Conservation (phyloP, 2,329 filamentous ascomycete genomes). For the Phaeosphaeriaceae sp. region DNA sequence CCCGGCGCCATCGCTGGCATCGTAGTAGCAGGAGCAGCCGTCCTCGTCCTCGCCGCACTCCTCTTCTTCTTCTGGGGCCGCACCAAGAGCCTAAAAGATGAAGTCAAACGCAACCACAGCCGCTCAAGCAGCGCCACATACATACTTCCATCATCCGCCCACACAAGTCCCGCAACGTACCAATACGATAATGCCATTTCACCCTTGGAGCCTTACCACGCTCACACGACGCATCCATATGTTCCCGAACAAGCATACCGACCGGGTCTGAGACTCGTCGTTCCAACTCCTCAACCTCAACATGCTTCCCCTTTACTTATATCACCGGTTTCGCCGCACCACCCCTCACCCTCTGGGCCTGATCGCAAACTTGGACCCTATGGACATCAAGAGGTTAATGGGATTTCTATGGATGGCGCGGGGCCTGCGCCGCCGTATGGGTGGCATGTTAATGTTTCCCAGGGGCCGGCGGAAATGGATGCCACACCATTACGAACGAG, state of each 20-base stretch:
- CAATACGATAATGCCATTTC: neutral
- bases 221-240: no score
- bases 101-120: conserved; percentile 25
- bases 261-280: no score
- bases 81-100: conserved; percentile 26
- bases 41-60: conserved; percentile 25
- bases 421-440: conserved; percentile 6
- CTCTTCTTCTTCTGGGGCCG: conserved; percentile 40
- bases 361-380: neutral
- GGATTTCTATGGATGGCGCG: neutral
- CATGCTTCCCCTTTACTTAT: no score
- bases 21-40: conserved; percentile 61
- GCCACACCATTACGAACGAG: neutral
- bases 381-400: neutral
- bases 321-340: no score
- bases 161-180: neutral
- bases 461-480: conserved; percentile 11
- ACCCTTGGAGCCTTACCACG: no score
- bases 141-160: conserved; percentile 1
- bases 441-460: conserved; percentile 6
- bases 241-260: no score
- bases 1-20: conserved; percentile 55
- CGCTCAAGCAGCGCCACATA: neutral
- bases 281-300: no score
- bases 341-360: neutral